A percentile compares a stretch with the other conserved stretches of the same genome.
phyloP scores from a whole-genome alignment of 2,329 filamentous ascomycete species.

The Pseudopithomyces chartarum region DNA sequence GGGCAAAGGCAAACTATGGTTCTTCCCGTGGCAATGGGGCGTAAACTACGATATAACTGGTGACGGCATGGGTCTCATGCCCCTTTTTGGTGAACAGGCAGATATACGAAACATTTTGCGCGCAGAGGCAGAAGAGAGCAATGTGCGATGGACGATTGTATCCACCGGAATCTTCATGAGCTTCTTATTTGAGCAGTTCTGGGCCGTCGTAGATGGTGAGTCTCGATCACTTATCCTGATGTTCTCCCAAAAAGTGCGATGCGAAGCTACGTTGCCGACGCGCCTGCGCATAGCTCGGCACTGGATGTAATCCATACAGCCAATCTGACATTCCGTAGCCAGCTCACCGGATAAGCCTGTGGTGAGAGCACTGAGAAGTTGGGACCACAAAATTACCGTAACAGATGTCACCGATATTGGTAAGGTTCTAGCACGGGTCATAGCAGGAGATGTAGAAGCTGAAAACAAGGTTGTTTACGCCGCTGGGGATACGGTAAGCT shows the following conservation, averaged over 20 bases:
- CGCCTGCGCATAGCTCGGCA: too few relatives aligned
- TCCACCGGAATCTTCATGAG: slow-evolving; percentile 74
- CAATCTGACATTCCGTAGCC: slow-evolving; percentile 38
- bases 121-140: slow-evolving; percentile 20
- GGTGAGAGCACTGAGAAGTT: slow-evolving; percentile 63
- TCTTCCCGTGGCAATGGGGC: slow-evolving; percentile 76
- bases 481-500: slow-evolving; percentile 67
- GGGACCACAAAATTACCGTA: slow-evolving; percentile 66
- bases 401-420: slow-evolving; percentile 70
- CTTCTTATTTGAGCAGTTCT: slow-evolving; percentile 67
- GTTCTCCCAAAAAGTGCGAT: too few relatives aligned
- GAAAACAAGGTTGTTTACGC: slow-evolving; percentile 58
- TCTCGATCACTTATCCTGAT: neutral
- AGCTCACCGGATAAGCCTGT: slow-evolving; percentile 22
- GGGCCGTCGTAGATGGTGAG: slow-evolving; percentile 61
- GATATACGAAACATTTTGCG: slow-evolving; percentile 38
- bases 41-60: slow-evolving; percentile 72
- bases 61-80: slow-evolving; percentile 59
- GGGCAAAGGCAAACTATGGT: slow-evolving; percentile 40
- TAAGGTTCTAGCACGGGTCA: slow-evolving; percentile 60
- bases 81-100: slow-evolving; percentile 71
- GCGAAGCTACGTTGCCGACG: too few relatives aligned
- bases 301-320: neutral
- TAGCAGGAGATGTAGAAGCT: slow-evolving; percentile 42
- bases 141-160: slow-evolving; percentile 66